Evolutionary conservation across 177 flowering plant genomes (phyloP), one percentile per base, ranked within the genome.

Genomic region (Tripterygium wilfordii): DNA sequence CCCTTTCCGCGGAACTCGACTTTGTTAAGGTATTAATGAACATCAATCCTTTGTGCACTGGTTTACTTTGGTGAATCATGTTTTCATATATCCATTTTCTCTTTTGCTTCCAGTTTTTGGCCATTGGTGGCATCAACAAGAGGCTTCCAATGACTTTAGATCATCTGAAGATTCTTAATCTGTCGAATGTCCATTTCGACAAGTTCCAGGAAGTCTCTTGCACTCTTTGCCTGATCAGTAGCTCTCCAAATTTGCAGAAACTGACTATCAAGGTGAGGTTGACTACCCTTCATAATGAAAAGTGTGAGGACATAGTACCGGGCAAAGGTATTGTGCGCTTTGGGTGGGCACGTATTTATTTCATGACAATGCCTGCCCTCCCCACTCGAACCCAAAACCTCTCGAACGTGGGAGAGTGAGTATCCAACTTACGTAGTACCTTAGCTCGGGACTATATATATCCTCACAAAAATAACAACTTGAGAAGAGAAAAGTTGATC

Each of bases 221-320:
- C 18, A 21, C 42, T 38, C 20, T 38, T 6, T 15, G 42, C 42
- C 18, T 38, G 42, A 38, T 38, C 22, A 38, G 21, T 15, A 38
- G 42, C 42, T 38, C 22, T 21, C 42, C 42, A 19, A 38, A 38
- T 21, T 38, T 38, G 19, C 6, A 38, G 3, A 19, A 38, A 38
- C 42, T 38, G 4, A 16, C 42, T 2, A 5, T 38, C 42, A 16
- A 10, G 9, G 42, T 19, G 22, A 38, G 42, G 15, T n/a, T n/a
- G n/a, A 36, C 7, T 38, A 15, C 21, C 42, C 42, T 38, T n/a
- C n/a, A n/a, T n/a, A n/a, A n/a, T n/a, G n/a, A n/a, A n/a, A n/a
- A n/a, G n/a, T n/a, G n/a, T n/a, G n/a, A n/a, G n/a, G n/a, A n/a
- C n/a, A n/a, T n/a, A n/a, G n/a, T n/a, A n/a, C n/a, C n/a, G n/a